Evolutionary conservation across 2,329 filamentous ascomycete genomes (phyloP).

Genomic region (Cyphellophora attinorum): DNA sequence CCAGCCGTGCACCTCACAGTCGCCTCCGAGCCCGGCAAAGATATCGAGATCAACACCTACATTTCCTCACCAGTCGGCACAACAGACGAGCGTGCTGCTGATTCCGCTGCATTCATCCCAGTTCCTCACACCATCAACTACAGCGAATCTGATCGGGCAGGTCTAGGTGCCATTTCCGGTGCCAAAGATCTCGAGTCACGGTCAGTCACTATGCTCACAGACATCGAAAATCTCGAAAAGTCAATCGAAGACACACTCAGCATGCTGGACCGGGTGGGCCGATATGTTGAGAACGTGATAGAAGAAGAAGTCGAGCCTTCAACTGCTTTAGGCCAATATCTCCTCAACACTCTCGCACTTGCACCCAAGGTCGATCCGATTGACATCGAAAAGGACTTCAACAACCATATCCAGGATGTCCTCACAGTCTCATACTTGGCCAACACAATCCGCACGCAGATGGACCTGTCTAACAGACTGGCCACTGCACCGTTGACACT

Average conservation of each 20-base stretch:
- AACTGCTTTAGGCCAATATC: slow-evolving; percentile 84
- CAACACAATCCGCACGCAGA: slow-evolving; percentile 98
- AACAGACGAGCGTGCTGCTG: slow-evolving; percentile 85
- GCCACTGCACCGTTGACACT: slow-evolving; percentile 65
- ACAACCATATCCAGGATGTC: slow-evolving; percentile 99
- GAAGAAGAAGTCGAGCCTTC: slow-evolving; percentile 90
- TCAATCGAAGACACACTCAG: slow-evolving; percentile 79
- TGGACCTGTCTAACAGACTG: slow-evolving; percentile 91
- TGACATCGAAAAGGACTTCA: slow-evolving; percentile 95
- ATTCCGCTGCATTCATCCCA: slow-evolving; percentile 95
- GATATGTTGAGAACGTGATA: slow-evolving; percentile 86
- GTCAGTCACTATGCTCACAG: slow-evolving; percentile 63
- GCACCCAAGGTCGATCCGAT: slow-evolving; percentile 87
- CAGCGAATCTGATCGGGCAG: slow-evolving; percentile 65
- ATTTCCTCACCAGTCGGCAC: slow-evolving; percentile 93
- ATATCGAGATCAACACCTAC: slow-evolving; percentile 86
- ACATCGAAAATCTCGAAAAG: slow-evolving; percentile 80
- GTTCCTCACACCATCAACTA: slow-evolving; percentile 93
- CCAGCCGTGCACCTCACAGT: slow-evolving; percentile 97
- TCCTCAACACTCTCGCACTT: slow-evolving; percentile 86
- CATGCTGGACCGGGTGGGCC: slow-evolving; percentile 82
- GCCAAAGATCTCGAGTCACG: slow-evolving; percentile 73
- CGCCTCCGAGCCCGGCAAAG: slow-evolving; percentile 75
- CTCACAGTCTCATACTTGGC: slow-evolving; percentile 96
- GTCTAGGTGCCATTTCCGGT: slow-evolving; percentile 72